Conservation (phyloP, 306 rosid genomes). For the Astragalus membranaceus region DNA sequence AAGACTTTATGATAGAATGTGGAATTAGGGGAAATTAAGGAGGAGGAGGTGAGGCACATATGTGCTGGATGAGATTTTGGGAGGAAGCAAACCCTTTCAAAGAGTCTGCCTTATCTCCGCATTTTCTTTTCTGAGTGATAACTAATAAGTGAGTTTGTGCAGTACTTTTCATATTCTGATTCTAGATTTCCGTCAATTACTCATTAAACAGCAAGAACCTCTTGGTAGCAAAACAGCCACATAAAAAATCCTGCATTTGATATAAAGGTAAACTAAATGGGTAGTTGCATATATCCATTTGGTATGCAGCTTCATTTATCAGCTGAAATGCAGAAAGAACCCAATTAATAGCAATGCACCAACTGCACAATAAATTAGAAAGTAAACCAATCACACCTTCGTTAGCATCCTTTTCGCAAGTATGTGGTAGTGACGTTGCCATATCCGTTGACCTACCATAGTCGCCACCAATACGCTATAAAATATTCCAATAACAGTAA, state of each 20-base stretch:
- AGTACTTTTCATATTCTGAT: not conserved
- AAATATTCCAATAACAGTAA: constrained; percentile 92
- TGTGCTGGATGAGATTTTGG: not conserved
- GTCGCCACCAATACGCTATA: constrained; percentile 98
- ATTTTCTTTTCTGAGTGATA: not conserved
- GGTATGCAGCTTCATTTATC: not conserved
- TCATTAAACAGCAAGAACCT: not conserved
- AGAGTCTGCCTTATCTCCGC: not conserved
- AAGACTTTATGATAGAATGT: not conserved
- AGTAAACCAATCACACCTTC: constrained; percentile 51
- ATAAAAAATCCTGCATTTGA: not conserved
- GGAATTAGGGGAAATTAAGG: not conserved
- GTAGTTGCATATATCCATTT: no score
- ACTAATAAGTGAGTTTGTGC: not conserved
- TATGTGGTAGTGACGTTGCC: constrained; percentile 99
- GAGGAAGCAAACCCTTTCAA: not conserved
- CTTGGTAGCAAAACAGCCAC: constrained; percentile 2
- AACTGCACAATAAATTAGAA: constrained; percentile 2
- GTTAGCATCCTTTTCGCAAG: constrained; percentile 98
- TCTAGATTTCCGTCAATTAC: not conserved
- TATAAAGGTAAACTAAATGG: not conserved
- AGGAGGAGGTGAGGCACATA: not conserved
- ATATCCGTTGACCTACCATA: constrained; percentile 97
- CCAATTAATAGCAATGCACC: constrained; percentile 2
- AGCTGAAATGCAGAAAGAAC: not conserved